Evolutionary conservation across 139 green algal species (phyloP), one percentile per base, ranked within the genome.

Genomic region (Coelastrella sp.): DNA sequence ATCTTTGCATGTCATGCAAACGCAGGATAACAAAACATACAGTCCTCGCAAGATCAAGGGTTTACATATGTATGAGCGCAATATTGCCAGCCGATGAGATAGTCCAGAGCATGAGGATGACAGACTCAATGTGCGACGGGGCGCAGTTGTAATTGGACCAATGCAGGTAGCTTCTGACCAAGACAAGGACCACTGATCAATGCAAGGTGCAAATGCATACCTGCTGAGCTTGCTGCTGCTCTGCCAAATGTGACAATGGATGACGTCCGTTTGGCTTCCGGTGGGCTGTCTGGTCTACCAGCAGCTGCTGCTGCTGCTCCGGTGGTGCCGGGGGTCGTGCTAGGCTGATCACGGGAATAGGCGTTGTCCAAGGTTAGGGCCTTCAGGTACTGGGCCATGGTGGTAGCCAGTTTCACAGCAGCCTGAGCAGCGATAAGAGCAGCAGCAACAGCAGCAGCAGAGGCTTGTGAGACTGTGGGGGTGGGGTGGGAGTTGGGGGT

Each of bases 351-450:
- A 5, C 64, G 64, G 61, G 81, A 76, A 3, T 47, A 23, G 16
- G 81, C 81, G 54, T 20, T 87, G 64, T 87, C 81, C 61, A 87
- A 56, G 23, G 81, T 87, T 5, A 87, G 81, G 14, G 81, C 81
- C 23, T 19, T 87, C 14, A 87, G 81, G 81, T 87, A 78, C 14
- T 87, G 81, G 16, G 22, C 22, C 80, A 86, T 77, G 22, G 80
- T 86, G 5, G 19, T 13, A 4, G 80, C 80, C 8, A 86, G 61
- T 60, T 86, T 86, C 7, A 57, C 23, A 57, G 80, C 80, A 75
- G 80, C 80, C 80, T 86, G 56, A 47, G n/a, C 19, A 16, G 74
- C n/a, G 32, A 65, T 11, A 60, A 65, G 20, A n/a, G 77, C 56
- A 60, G 77, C 77, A 83, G 77, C 77, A 7, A 17, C 10, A n/a